Conservation (phyloP, 2,329 filamentous ascomycete genomes). For the Fusarium sp. region DNA sequence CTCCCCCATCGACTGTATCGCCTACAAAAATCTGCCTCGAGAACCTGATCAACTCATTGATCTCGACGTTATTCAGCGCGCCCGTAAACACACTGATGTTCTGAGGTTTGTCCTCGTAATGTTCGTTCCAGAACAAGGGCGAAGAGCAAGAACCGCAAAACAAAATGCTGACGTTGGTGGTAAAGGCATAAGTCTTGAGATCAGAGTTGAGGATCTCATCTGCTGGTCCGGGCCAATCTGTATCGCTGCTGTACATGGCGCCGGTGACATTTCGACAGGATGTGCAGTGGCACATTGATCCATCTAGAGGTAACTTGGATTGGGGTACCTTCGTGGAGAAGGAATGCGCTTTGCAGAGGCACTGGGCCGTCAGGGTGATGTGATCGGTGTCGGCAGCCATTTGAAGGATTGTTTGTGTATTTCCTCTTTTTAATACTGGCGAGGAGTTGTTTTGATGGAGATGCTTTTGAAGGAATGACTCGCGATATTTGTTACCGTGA, state of each 20-base stretch:
- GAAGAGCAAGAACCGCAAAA: conserved; percentile 62
- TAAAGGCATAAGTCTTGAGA: conserved; percentile 57
- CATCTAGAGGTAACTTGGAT: conserved; percentile 58
- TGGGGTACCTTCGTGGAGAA: conserved; percentile 54
- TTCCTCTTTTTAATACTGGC: too few species aligned
- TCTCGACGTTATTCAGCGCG: conserved; percentile 50
- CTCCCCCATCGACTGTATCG: conserved; percentile 67
- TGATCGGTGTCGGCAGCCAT: background rate
- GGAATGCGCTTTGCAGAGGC: conserved; percentile 60
- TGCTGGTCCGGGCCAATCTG: conserved; percentile 37
- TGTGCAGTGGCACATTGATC: conserved; percentile 62
- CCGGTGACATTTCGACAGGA: conserved; percentile 64
- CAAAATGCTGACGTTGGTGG: conserved; percentile 50
- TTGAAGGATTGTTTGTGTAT: too few species aligned
- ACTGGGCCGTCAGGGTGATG: conserved; percentile 52
- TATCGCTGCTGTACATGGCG: conserved; percentile 54
- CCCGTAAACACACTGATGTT: conserved; percentile 56
- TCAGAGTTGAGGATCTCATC: conserved; percentile 38
- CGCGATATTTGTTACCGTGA: background rate
- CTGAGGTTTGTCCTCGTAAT: background rate
- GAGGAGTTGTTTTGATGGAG: too few species aligned
- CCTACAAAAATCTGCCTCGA: conserved; percentile 60
- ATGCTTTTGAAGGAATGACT: background rate
- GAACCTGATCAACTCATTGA: conserved; percentile 51
- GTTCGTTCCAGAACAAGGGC: conserved; percentile 58